A percentile compares a stretch with the other conserved stretches of the same genome.
Conservation (phyloP, 2,329 filamentous ascomycete species). For the Aspergillus proliferans region DNA sequence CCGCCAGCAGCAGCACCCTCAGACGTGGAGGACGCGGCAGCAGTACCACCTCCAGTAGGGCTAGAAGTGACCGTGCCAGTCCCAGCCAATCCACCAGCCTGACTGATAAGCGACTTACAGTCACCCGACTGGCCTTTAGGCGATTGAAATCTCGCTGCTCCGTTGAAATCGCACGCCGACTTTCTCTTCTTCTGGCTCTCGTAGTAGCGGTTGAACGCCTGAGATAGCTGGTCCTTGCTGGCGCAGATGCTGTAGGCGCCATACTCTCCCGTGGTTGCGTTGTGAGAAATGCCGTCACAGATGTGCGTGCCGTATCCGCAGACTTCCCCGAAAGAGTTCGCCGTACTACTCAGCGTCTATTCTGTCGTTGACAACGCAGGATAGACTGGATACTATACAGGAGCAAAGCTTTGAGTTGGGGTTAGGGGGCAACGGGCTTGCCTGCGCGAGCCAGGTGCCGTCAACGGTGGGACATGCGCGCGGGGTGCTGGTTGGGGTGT, state of each 20-base stretch:
- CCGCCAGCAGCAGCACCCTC: conserved; percentile 14
- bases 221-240: conserved; percentile 37
- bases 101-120: conserved; percentile 32
- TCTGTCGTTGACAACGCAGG: conserved; percentile 57
- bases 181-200: conserved; percentile 29
- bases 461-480: conserved; percentile 61
- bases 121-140: conserved; percentile 28
- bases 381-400: conserved; percentile 71
- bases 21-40: conserved; percentile 5
- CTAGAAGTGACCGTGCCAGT: conserved; percentile 29
- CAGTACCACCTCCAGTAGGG: not conserved
- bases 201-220: conserved; percentile 41
- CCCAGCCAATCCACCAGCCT: conserved; percentile 33
- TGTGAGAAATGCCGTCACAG: conserved; percentile 34
- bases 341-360: conserved; percentile 15
- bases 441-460: conserved; percentile 60
- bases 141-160: conserved; percentile 33
- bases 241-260: conserved; percentile 45
- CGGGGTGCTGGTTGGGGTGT: conserved; percentile 65
- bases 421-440: conserved; percentile 64
- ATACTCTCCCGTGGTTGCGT: conserved; percentile 38
- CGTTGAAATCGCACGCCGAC: conserved; percentile 38
- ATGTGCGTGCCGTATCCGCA: conserved; percentile 30
- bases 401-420: conserved; percentile 70
- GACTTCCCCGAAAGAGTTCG: conserved; percentile 60